These are phyloP conservation scores for Tricholoma terreum DNA, from an alignment of 768 basidiomycete species.

Conservation along the genomic window DNA sequence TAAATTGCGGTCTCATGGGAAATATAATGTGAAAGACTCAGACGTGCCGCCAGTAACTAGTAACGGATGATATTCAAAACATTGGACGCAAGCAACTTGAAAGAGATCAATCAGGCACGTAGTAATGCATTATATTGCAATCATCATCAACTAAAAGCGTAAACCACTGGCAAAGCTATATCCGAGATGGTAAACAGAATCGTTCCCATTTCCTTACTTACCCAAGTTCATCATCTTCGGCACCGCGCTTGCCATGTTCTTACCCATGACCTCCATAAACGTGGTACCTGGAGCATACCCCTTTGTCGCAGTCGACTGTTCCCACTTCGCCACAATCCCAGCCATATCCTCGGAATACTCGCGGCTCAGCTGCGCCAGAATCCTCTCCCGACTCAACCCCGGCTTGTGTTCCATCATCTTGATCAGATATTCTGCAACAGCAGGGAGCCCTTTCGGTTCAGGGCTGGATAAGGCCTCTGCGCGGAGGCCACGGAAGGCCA, in stretches of 20 bases:
- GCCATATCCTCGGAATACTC: conserved; percentile 10
- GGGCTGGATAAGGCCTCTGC: conserved; percentile 5
- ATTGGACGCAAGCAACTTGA: too few species aligned
- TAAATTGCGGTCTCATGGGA: too few species aligned
- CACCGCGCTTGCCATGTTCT: background rate
- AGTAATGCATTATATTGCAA: too few species aligned
- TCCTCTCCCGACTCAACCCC: conserved; percentile 15
- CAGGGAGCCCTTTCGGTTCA: conserved; percentile 1
- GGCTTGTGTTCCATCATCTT: conserved; percentile 13
- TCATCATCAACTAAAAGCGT: too few species aligned
- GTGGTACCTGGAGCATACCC: conserved; percentile 7
- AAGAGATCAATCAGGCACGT: too few species aligned
- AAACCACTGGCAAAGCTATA: too few species aligned
- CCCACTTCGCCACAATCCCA: conserved; percentile 5
- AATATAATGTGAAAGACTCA: too few species aligned
- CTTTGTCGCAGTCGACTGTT: background rate
- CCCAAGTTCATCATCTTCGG: background rate
- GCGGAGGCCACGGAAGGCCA: conserved; percentile 13
- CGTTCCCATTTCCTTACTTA: background rate
- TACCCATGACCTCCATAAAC: conserved; percentile 10
- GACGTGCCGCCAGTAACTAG: too few species aligned
- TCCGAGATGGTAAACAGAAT: background rate
- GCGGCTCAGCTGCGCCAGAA: conserved; percentile 9
- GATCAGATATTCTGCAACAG: conserved; percentile 15
- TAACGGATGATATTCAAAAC: too few species aligned